phyloP scores from a whole-genome alignment of 129 eudicot species.

The Saposhnikovia divaricata region DNA sequence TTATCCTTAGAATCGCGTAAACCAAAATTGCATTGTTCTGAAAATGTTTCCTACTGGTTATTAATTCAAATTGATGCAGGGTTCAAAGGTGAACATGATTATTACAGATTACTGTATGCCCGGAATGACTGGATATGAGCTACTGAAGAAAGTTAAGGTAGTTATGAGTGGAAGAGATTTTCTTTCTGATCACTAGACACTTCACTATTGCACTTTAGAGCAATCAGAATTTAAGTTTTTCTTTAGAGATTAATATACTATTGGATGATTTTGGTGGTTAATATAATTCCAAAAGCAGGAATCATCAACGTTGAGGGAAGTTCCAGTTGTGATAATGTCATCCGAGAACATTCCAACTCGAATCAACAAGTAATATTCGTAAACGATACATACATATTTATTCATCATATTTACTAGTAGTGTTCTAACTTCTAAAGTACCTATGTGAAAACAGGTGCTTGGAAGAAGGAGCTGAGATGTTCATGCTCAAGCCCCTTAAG shows the following conservation, averaged over 20 bases:
- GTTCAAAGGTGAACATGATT: conserved; percentile 50
- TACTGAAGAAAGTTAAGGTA: conserved; percentile 84
- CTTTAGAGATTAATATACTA: not conserved
- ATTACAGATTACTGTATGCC: conserved; percentile 91
- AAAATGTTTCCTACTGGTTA: not conserved
- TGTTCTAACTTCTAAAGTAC: not conserved
- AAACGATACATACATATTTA: not conserved
- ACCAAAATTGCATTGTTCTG: not conserved
- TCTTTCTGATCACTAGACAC: not conserved
- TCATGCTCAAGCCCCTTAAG: conserved; percentile 73
- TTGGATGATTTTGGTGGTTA: not conserved
- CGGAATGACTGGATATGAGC: conserved; percentile 80
- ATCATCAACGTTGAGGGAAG: conserved; percentile 53
- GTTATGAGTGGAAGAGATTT: not conserved
- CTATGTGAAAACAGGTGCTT: conserved; percentile 40
- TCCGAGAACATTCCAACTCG: conserved; percentile 75
- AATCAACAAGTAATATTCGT: conserved; percentile 47
- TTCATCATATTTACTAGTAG: not conserved
- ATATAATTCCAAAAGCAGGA: conserved; percentile 38
- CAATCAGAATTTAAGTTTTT: not conserved
- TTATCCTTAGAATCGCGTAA: not conserved
- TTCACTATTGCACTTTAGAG: not conserved
- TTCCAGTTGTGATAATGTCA: conserved; percentile 80
- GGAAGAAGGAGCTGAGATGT: conserved; percentile 71
- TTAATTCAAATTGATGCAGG: conserved; percentile 22